Percentiles rank a stretch among this genome's conserved stretches.
These are phyloP conservation scores for Turritis glabra DNA, from an alignment of 345 rosid genomes.

Conservation along the genomic window DNA sequence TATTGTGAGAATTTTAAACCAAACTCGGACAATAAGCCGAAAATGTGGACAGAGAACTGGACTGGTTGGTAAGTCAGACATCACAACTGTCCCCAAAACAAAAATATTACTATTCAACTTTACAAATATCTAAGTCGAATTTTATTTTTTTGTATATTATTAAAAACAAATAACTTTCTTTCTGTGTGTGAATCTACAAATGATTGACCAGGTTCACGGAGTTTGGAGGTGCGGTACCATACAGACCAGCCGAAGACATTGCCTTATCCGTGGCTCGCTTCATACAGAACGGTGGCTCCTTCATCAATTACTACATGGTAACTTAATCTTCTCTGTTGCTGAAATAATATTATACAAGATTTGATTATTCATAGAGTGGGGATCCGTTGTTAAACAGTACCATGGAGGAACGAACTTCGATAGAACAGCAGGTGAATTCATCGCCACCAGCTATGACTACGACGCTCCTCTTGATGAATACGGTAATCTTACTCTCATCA, in stretches of 20 bases:
- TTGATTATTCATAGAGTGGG: not conserved
- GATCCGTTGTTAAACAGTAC: slow-evolving; percentile 49
- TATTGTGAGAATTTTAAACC: slow-evolving; percentile 81
- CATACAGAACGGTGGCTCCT: slow-evolving; percentile 80
- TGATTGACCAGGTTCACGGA: slow-evolving; percentile 54
- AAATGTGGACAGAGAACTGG: slow-evolving; percentile 98
- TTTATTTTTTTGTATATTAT: too few species aligned
- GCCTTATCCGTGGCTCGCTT: slow-evolving; percentile 83
- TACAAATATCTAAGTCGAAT: not conserved
- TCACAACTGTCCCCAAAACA: not conserved
- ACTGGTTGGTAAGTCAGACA: slow-evolving; percentile 75
- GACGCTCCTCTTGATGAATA: slow-evolving; percentile 98
- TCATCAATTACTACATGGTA: slow-evolving; percentile 87
- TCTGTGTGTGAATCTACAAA: slow-evolving; percentile 1
- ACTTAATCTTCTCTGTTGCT: not conserved
- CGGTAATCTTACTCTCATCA: slow-evolving; percentile 45
- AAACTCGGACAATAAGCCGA: slow-evolving; percentile 63
- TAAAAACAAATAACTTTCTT: not conserved
- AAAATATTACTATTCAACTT: not conserved
- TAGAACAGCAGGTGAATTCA: slow-evolving; percentile 80
- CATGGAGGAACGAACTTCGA: slow-evolving; percentile 98
- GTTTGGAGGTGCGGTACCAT: slow-evolving; percentile 73
- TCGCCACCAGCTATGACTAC: slow-evolving; percentile 94
- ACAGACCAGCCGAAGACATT: slow-evolving; percentile 84
- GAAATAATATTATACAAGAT: not conserved